Conservation (phyloP, 2,329 filamentous ascomycete species). For the Clarireedia monteithiana region DNA sequence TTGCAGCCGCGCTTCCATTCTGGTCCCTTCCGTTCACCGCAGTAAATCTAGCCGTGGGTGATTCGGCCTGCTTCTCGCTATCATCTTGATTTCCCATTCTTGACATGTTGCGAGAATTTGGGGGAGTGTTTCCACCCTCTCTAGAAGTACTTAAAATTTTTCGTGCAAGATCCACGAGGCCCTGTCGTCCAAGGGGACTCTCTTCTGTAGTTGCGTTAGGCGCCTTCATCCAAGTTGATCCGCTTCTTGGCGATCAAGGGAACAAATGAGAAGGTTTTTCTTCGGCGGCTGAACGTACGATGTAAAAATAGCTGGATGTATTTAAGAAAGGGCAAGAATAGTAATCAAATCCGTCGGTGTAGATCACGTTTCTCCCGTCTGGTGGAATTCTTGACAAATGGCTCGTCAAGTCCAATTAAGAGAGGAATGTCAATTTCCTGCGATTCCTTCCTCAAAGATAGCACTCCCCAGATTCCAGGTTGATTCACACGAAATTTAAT, state of each 20-base stretch:
- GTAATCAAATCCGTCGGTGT: background rate
- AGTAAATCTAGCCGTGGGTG: constrained; percentile 29
- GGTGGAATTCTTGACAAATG: background rate
- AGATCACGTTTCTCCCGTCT: background rate
- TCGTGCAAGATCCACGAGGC: constrained; percentile 21
- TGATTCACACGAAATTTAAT: background rate
- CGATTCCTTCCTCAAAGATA: background rate
- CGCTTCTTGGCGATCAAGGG: constrained; percentile 2
- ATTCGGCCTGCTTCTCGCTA: constrained; percentile 17
- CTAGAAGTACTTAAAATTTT: constrained; percentile 16
- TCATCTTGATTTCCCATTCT: constrained; percentile 18
- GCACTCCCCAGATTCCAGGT: too few relatives aligned
- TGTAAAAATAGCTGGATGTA: background rate
- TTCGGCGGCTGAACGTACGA: constrained; percentile 8
- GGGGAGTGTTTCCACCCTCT: background rate
- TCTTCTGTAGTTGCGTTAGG: constrained; percentile 14
- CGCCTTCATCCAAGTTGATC: constrained; percentile 9
- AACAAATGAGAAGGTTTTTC: background rate
- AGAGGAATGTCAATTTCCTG: background rate
- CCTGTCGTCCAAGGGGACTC: constrained; percentile 15
- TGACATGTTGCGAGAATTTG: background rate
- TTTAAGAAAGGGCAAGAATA: background rate
- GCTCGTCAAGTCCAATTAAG: background rate
- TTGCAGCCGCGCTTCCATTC: background rate
- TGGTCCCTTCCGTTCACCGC: constrained; percentile 29